Percentiles rank a stretch among this genome's conserved stretches.
Conservation (phyloP, 1,139 yeast species). For the Zygosaccharomyces sapae region DNA sequence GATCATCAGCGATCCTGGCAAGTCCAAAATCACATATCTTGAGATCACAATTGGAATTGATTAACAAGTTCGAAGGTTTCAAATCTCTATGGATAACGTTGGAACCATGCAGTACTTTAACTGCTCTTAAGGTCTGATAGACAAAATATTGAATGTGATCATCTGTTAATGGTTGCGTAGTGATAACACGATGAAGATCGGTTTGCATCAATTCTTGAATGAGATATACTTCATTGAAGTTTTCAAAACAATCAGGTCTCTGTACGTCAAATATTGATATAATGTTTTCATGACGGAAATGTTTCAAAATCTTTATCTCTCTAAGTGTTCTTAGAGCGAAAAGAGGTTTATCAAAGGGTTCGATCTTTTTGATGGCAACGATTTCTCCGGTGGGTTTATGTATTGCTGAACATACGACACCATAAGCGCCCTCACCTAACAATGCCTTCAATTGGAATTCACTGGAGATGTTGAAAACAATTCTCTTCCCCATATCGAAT, state of each 20-base stretch:
- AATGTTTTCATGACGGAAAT: conserved; percentile 88
- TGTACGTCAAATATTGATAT: conserved; percentile 88
- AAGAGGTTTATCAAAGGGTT: conserved; percentile 90
- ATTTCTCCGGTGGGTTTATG: conserved; percentile 84
- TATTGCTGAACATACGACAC: conserved; percentile 88
- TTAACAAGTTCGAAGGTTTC: conserved; percentile 80
- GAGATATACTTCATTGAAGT: conserved; percentile 81
- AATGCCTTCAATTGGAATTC: conserved; percentile 80
- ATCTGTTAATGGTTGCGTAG: conserved; percentile 78
- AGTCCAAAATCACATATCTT: conserved; percentile 94
- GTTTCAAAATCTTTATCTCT: conserved; percentile 81
- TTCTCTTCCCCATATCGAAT: conserved; percentile 39
- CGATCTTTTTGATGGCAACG: conserved; percentile 92
- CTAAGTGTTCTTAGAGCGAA: conserved; percentile 86
- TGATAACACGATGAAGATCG: conserved; percentile 84
- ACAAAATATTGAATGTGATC: conserved; percentile 92
- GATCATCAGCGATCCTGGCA: conserved; percentile 49
- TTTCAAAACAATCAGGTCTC: conserved; percentile 70
- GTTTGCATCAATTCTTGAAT: conserved; percentile 97
- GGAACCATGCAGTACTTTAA: conserved; percentile 86
- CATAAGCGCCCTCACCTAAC: conserved; percentile 97
- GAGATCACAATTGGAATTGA: conserved; percentile 89
- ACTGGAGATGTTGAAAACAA: conserved; percentile 84
- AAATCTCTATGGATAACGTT: conserved; percentile 89
- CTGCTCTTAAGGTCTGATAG: conserved; percentile 85